Evolutionary conservation across 2,329 filamentous ascomycete species (phyloP), one percentile per base, ranked within the genome.

Genomic region (Neoscytalidium dimidiatum): DNA sequence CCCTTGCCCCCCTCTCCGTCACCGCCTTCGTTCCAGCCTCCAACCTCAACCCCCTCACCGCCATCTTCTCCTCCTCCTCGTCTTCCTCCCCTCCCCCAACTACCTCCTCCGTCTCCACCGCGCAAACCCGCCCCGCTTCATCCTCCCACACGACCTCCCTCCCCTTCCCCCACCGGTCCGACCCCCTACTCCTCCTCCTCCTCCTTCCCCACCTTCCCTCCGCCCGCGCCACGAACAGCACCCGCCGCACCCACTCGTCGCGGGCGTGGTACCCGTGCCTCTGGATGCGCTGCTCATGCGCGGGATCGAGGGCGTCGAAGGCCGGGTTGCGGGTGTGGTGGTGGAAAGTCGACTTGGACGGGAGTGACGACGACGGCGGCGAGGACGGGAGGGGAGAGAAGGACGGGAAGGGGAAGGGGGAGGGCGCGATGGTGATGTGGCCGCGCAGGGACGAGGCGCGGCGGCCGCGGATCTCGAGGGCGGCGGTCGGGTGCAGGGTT

Each of bases 151-250:
- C 64, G 3, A 46, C 67, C 69, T 62, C 56, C 67, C 68, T 4
- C 57, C 26, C 11, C 68, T 4, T 61, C 26, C 11, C 67, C 71
- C 29, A 71, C 66, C n/a, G n/a, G n/a, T n/a, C n/a, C n/a, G n/a
- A 8, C 65, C 53, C 35, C 48, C 57, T 3, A 68, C 70, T 41
- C 38, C 21, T 46, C 43, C 43, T 3, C 38, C n/a, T 28, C 58
- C 58, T 31, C 31, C 28, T 35, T 17, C 14, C 19, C 56, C 13
- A 46, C n/a, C 43, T 13, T 63, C 57, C 11, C 68, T 67, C 56
- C 67, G 68, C 41, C 66, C 69, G 1, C 69, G 63, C 11, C 28
- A 31, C 53, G 38, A 73, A 75, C 29, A 75, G 63, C 52, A 73
- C 41, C 26, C 29, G 35, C 65, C 68, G 67, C 33, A 71, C 64